These are phyloP conservation scores for Colletotrichum lentis DNA, from an alignment of 2,329 filamentous ascomycete genomes.

Conservation along the genomic window DNA sequence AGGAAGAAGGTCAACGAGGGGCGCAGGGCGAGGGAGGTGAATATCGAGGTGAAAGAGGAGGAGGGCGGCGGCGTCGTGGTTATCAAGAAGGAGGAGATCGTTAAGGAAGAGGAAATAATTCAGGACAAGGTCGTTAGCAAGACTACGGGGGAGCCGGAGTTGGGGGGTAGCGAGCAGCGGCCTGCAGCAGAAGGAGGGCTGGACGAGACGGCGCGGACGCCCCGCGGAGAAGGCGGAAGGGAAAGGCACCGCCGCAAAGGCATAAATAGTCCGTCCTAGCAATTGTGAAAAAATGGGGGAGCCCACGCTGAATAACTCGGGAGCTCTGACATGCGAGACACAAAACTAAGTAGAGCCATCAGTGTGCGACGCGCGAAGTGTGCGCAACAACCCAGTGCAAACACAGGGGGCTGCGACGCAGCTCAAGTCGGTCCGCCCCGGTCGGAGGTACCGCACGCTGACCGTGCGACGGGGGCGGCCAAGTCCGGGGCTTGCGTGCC, in stretches of 20 bases:
- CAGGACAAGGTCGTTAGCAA: constrained; percentile 34
- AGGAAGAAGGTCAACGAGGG: constrained; percentile 68
- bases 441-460: constrained; percentile 15
- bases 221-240: neutral
- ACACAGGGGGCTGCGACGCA: constrained; percentile 10
- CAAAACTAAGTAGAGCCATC: neutral
- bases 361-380: neutral
- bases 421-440: neutral
- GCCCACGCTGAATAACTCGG: neutral
- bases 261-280: neutral
- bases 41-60: constrained; percentile 42
- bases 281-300: neutral
- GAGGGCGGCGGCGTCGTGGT: constrained; percentile 36
- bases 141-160: neutral
- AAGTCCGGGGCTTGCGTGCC: constrained; percentile 24
- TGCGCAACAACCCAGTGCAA: constrained; percentile 5
- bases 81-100: constrained; percentile 41
- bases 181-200: neutral
- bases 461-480: constrained; percentile 6
- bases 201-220: neutral
- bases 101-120: constrained; percentile 46
- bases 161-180: constrained; percentile 7
- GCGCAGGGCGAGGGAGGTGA: constrained; percentile 56
- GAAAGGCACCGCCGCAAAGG: neutral
- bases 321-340: too few species aligned